Percentiles rank a stretch among this genome's conserved stretches.
Evolutionary conservation across 2,329 filamentous ascomycete species (phyloP).

Genomic region (Fusarium setosum): DNA sequence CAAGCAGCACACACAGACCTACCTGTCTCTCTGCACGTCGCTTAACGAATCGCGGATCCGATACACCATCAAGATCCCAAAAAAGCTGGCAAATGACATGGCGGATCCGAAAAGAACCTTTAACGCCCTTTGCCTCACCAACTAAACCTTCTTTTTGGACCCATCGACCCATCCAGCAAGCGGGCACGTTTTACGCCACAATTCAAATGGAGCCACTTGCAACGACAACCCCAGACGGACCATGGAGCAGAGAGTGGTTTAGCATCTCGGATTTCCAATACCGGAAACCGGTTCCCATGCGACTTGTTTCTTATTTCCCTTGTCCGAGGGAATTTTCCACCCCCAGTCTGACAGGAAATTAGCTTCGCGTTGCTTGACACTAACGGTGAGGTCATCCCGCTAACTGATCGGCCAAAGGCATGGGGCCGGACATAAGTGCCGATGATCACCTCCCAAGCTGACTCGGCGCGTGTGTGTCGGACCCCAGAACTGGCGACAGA

Average conservation of each 20-base stretch:
- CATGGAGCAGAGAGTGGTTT: no score
- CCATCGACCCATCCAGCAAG: no score
- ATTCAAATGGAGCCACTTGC: no score
- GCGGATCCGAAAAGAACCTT: not conserved
- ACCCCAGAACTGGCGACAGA: not conserved
- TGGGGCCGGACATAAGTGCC: constrained; percentile 25
- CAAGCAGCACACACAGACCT: not conserved
- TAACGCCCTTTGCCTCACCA: no score
- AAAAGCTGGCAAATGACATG: not conserved
- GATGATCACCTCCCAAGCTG: constrained; percentile 24
- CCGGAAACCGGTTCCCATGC: no score
- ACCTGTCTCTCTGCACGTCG: no score
- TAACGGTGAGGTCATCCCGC: constrained; percentile 26
- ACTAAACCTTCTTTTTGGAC: no score
- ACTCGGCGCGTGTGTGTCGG: not conserved
- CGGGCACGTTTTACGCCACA: no score
- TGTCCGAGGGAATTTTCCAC: not conserved
- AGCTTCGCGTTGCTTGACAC: constrained; percentile 1
- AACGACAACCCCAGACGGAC: no score
- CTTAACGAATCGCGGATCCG: constrained; percentile 1
- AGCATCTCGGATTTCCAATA: no score
- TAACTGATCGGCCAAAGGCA: constrained; percentile 5
- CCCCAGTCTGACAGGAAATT: not conserved
- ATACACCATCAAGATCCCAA: not conserved
- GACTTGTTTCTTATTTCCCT: constrained; percentile 4